Base-by-base conservation (phyloP, 768 basidiomycete genomes). In the Amanita phalloides region DNA sequence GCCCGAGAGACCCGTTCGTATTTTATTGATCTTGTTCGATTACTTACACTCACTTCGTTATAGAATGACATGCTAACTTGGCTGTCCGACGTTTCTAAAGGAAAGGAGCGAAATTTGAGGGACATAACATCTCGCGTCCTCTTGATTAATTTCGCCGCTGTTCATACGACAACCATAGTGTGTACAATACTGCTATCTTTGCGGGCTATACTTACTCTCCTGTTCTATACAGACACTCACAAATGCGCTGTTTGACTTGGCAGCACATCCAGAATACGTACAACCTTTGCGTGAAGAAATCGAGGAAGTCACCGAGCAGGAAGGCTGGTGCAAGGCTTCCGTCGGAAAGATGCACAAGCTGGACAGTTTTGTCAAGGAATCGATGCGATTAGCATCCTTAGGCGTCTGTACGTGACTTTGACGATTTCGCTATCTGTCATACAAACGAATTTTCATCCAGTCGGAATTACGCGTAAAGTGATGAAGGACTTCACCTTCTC, bases 11-110 rank as follows among this genome's bases (percentile, higher is more conserved):
- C 68, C 68, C 23, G 66, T 67, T 32, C 21, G 58, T 38, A 4
- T n/a, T 37, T n/a, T 28, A 2, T 26, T 30, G 10, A 20, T 32
- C 49, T 28, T 17, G 11, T 48, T 4, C 26, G 14, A 9, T 30
- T 1, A 17, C 2, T 21, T 11, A 9, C 6, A 8, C 30, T 55
- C 14, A 49, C 21, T 32, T 20, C 8, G 28, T 13, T 2, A 45
- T 17, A 76, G 76, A 68, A 70, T 46, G 76, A 78, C 51, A 52
- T 76, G 20, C 62, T 78, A 0, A 63, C 68, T 14, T 80, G 75
- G 75, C 59, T 77, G 6, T 63, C 76, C 38, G 74, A 73, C 7
- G n/a, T 39, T 37, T 62, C 59, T 5, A 71, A 72, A 1, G 56
- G 61, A 7, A 64, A 63, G 4, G 60, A 64, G 30, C 54, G 58